phyloP scores from a whole-genome alignment of 352 stramenopile genomes.

The Phytophthora pistaciae region DNA sequence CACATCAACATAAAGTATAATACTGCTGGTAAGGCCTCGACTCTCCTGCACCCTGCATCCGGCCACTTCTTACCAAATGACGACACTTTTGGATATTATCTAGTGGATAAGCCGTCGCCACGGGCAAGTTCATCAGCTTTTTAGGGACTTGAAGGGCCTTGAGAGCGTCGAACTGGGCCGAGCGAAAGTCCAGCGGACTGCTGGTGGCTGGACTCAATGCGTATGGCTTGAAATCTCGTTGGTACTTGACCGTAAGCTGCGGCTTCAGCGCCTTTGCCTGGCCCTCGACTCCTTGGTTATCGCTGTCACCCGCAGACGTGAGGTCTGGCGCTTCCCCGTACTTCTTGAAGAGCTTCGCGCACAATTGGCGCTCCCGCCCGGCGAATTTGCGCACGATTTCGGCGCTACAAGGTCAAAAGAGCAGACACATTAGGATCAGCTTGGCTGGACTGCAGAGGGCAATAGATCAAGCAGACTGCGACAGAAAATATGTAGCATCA shows the following conservation, averaged over 20 bases:
- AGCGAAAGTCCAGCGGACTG: constrained; percentile 61
- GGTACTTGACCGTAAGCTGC: constrained; percentile 35
- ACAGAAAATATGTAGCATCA: not conserved
- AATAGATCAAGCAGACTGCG: not conserved
- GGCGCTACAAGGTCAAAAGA: constrained; percentile 36
- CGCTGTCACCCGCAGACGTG: not conserved
- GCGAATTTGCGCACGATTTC: constrained; percentile 82
- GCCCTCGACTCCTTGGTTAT: not conserved
- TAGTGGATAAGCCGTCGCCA: constrained; percentile 55
- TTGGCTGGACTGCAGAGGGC: not conserved
- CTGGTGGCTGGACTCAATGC: constrained; percentile 11
- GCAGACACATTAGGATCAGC: not conserved
- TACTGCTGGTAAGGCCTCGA: not conserved
- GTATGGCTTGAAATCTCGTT: constrained; percentile 45
- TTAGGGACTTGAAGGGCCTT: constrained; percentile 45
- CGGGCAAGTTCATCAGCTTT: constrained; percentile 35
- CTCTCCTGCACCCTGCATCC: not conserved
- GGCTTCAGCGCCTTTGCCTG: not conserved
- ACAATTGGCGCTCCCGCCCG: constrained; percentile 67
- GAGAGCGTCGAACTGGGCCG: constrained; percentile 59
- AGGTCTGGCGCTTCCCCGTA: constrained; percentile 70
- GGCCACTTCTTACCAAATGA: constrained; percentile 47
- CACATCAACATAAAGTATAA: not conserved
- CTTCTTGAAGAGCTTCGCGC: constrained; percentile 81
- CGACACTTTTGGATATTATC: constrained; percentile 93